Evolutionary conservation across 345 rosid species (phyloP).

Genomic region (Trapa bicornis): DNA sequence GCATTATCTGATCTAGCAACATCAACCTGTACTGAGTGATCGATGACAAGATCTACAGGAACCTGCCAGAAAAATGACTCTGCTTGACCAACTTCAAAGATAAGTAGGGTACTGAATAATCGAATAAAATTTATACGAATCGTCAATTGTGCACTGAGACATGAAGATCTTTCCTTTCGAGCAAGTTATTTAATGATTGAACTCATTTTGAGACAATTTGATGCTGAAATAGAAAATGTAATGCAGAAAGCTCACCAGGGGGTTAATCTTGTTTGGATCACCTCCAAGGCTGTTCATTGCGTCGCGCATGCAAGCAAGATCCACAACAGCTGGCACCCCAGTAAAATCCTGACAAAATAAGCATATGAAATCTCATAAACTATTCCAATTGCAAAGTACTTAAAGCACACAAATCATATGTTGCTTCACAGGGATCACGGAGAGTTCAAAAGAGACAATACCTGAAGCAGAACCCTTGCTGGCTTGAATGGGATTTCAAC

Average conservation of each 20-base stretch:
- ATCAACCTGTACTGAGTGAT: conserved; percentile 93
- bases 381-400: neutral
- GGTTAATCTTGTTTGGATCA: conserved; percentile 58
- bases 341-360: conserved; percentile 42
- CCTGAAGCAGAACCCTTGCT: conserved; percentile 75
- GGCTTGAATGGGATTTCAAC: conserved; percentile 84
- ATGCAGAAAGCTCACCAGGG: conserved; percentile 30
- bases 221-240: neutral
- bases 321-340: conserved; percentile 84
- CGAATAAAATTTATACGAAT: neutral
- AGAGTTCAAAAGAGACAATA: conserved; percentile 3
- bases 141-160: neutral
- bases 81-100: neutral
- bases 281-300: conserved; percentile 67
- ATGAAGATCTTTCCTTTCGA: no score
- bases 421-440: neutral
- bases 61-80: conserved; percentile 31
- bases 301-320: conserved; percentile 78
- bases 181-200: neutral
- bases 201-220: neutral
- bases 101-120: no score
- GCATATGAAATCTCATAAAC: conserved; percentile 1
- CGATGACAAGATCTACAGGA: conserved; percentile 95
- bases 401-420: neutral
- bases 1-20: conserved; percentile 89